These are phyloP conservation scores for Vanrija sp. DNA, from an alignment of 1,284 basidiomycete genomes.

Conservation along the genomic window DNA sequence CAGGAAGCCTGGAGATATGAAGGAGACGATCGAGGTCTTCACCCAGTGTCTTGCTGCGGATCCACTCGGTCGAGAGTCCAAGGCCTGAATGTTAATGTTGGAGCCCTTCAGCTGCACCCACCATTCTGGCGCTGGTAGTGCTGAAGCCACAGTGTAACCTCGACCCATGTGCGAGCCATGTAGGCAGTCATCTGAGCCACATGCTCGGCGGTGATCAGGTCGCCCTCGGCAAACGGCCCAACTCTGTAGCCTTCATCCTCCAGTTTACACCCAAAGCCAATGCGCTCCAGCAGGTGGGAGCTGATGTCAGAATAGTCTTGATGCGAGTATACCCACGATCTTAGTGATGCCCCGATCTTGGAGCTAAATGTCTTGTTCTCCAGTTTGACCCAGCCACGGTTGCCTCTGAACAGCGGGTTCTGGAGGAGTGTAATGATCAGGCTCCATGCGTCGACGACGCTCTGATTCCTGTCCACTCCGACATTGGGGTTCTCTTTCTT, in stretches of 20 bases:
- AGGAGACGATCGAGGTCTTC: conserved; percentile 13
- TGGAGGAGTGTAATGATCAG: conserved; percentile 32
- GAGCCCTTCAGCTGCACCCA: conserved; percentile 9
- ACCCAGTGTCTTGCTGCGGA: conserved; percentile 13
- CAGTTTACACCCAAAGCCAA: conserved; percentile 38
- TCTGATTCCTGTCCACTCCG: conserved; percentile 15
- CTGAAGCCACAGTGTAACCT: conserved; percentile 27
- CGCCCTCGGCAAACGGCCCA: conserved; percentile 30
- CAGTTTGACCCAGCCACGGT: conserved; percentile 39
- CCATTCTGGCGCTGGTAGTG: conserved; percentile 19
- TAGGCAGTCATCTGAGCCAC: conserved; percentile 37
- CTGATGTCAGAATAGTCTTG: conserved; percentile 8
- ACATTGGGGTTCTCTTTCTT: conserved; percentile 32
- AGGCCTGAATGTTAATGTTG: not conserved
- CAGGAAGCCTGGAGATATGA: conserved; percentile 4
- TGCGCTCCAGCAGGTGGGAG: conserved; percentile 31
- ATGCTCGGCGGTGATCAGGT: conserved; percentile 19
- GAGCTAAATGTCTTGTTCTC: conserved; percentile 29
- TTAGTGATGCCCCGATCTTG: conserved; percentile 29
- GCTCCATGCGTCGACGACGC: conserved; percentile 33
- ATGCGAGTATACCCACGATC: conserved; percentile 17
- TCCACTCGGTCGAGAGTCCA: not conserved
- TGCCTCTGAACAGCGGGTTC: conserved; percentile 40
- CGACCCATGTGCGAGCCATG: conserved; percentile 42
- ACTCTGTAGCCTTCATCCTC: conserved; percentile 32